Evolutionary conservation across 2,329 filamentous ascomycete genomes (phyloP), one percentile per base, ranked within the genome.

Genomic region (Cucurbitaria berberidis): DNA sequence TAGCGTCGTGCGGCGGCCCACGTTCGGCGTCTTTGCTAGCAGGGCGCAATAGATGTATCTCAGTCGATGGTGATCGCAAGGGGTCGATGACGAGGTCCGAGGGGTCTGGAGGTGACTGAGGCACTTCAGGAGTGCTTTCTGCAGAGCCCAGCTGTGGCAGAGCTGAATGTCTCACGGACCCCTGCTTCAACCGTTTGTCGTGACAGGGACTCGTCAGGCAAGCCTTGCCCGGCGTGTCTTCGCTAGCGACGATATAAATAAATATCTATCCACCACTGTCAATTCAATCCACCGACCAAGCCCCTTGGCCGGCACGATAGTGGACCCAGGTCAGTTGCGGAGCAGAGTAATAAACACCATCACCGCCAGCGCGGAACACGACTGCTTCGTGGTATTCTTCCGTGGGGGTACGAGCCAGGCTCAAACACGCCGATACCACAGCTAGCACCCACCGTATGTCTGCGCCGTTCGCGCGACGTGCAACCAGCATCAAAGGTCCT

Each of bases 191-290:
- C 50, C 50, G 49, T 56, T 48, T 56, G 53, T 53, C 46, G 55
- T 59, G 53, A 51, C 53, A 55, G 48, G 42, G 38, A 50, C 45
- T 46, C 44, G 45, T 45, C 43, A 44, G 41, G 45, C 45, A 53
- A 46, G 53, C 49, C 46, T 49, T 53, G 47, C 51, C 38, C 51
- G 55, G 41, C 56, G 27, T 36, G 29, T 48, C 32, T 39, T 44
- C 40, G 39, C 39, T 55, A 53, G 54, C 58, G 50, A 48, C 57
- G 38, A 52, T 61, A 62, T 59, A 66, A 59, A 62, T 60, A 66
- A 60, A 61, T 60, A 64, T 46, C n/a, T n/a, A n/a, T n/a, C n/a
- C 52, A 53, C 43, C 50, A 26, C 24, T n/a, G 24, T 34, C 13
- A 42, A 22, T 22, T 52, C 46, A 53, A 57, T 53, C 58, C 57